phyloP scores from a whole-genome alignment of 1,284 basidiomycete genomes.

The Cryptococcus sp. region DNA sequence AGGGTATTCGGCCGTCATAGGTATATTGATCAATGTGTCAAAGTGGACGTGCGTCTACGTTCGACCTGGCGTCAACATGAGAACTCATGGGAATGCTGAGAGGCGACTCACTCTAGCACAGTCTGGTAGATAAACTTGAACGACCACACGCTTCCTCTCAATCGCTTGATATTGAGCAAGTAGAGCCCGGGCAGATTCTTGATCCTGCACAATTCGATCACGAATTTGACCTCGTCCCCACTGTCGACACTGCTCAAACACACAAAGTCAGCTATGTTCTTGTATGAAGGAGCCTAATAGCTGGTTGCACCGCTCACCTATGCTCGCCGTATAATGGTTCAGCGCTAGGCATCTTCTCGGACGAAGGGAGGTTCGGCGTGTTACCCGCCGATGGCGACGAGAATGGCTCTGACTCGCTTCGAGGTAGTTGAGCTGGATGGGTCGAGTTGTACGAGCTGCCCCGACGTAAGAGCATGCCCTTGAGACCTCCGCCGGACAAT shows the following conservation, averaged over 20 bases:
- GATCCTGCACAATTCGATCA: conserved; percentile 83
- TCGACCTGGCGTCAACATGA: neutral
- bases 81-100: neutral
- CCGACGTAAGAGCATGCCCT: conserved; percentile 79
- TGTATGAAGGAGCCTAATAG: neutral
- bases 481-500: conserved; percentile 66
- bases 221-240: conserved; percentile 91
- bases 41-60: conserved; percentile 15
- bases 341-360: conserved; percentile 35
- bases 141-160: conserved; percentile 89
- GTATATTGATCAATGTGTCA: conserved; percentile 11
- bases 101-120: conserved; percentile 71
- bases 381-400: conserved; percentile 35
- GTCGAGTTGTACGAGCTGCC: conserved; percentile 74
- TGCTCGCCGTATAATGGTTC: conserved; percentile 74
- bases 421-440: conserved; percentile 26
- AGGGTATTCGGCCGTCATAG: too few species aligned
- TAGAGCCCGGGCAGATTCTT: conserved; percentile 84
- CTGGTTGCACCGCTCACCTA: conserved; percentile 28
- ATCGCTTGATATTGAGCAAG: conserved; percentile 81
- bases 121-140: conserved; percentile 94
- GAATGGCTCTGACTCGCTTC: conserved; percentile 40
- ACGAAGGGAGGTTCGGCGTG: conserved; percentile 16
- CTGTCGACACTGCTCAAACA: conserved; percentile 63
- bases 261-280: conserved; percentile 5